Evolutionary conservation across 352 stramenopile genomes (phyloP).

Genomic region (Globisporangium nodosum): DNA sequence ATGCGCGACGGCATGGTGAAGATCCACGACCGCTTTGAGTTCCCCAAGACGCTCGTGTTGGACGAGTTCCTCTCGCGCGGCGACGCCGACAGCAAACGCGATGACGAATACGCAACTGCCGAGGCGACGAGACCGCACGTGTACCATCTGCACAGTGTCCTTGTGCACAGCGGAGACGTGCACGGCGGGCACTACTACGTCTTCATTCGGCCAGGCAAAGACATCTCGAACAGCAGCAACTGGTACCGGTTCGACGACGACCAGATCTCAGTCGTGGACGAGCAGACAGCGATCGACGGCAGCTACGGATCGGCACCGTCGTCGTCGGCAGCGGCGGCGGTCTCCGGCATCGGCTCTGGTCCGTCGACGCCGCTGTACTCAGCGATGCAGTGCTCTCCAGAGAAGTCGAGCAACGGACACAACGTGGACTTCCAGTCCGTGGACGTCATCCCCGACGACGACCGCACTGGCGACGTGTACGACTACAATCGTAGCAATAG

Average conservation of each 20-base stretch:
- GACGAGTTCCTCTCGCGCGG: slow-evolving; percentile 52
- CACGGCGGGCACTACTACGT: slow-evolving; percentile 88
- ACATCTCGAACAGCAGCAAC: slow-evolving; percentile 49
- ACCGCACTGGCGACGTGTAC: slow-evolving; percentile 25
- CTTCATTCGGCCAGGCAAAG: slow-evolving; percentile 77
- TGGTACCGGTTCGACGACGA: slow-evolving; percentile 88
- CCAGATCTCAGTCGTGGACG: slow-evolving; percentile 71
- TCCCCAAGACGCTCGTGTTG: slow-evolving; percentile 67
- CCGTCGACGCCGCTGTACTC: slow-evolving; percentile 50
- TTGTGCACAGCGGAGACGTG: slow-evolving; percentile 84
- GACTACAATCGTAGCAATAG: slow-evolving; percentile 32
- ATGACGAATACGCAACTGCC: neutral
- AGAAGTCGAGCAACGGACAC: slow-evolving; percentile 19
- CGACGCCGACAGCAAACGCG: neutral
- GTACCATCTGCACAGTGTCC: slow-evolving; percentile 81
- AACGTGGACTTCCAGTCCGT: slow-evolving; percentile 33
- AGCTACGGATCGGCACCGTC: slow-evolving; percentile 56
- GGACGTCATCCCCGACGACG: slow-evolving; percentile 27
- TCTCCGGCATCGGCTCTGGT: slow-evolving; percentile 11
- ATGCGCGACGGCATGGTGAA: slow-evolving; percentile 87
- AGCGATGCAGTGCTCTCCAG: slow-evolving; percentile 42
- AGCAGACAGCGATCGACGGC: slow-evolving; percentile 65
- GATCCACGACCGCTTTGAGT: slow-evolving; percentile 87
- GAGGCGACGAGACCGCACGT: slow-evolving; percentile 20
- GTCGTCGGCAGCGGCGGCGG: neutral